Evolutionary conservation across 2,329 filamentous ascomycete genomes (phyloP).

Genomic region (Neofusicoccum kwambonambiense): DNA sequence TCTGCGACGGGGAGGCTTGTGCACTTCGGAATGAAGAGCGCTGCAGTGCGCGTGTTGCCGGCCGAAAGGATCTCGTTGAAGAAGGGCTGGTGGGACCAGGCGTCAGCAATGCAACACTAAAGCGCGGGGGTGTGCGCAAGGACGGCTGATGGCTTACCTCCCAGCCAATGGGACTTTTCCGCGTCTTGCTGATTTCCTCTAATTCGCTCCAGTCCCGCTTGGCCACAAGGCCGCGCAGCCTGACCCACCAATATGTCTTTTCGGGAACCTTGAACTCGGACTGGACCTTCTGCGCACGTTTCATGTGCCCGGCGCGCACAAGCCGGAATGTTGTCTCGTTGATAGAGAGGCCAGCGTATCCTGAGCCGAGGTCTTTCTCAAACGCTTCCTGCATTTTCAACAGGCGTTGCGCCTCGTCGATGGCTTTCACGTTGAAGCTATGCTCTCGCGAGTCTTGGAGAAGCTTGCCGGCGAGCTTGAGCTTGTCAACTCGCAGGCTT

Average conservation of each 20-base stretch:
- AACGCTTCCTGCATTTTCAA: slow-evolving; percentile 83
- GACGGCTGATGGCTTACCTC: slow-evolving; percentile 47
- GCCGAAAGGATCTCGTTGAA: slow-evolving; percentile 86
- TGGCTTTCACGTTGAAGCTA: slow-evolving; percentile 67
- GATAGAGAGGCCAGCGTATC: slow-evolving; percentile 78
- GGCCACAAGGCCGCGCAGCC: slow-evolving; percentile 82
- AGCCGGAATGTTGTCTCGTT: slow-evolving; percentile 93
- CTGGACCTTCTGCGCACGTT: slow-evolving; percentile 83
- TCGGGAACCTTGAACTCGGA: slow-evolving; percentile 91
- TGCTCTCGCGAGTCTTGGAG: slow-evolving; percentile 81
- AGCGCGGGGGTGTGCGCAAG: too few relatives aligned
- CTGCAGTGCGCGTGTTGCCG: slow-evolving; percentile 83
- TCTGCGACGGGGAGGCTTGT: slow-evolving; percentile 66
- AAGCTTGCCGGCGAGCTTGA: slow-evolving; percentile 80
- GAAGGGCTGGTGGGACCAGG: slow-evolving; percentile 63
- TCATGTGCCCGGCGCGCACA: slow-evolving; percentile 75
- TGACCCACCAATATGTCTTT: slow-evolving; percentile 83
- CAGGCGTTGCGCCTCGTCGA: slow-evolving; percentile 78
- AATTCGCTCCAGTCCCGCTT: slow-evolving; percentile 91
- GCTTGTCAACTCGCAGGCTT: slow-evolving; percentile 74
- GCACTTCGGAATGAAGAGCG: slow-evolving; percentile 85
- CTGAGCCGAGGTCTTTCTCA: slow-evolving; percentile 72
- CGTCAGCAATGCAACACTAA: background rate
- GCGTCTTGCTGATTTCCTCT: slow-evolving; percentile 73
- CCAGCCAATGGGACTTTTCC: slow-evolving; percentile 94